Percentiles rank a stretch among this genome's conserved stretches.
phyloP scores from a whole-genome alignment of 129 eudicot genomes.

The Pittosporum tobira region DNA sequence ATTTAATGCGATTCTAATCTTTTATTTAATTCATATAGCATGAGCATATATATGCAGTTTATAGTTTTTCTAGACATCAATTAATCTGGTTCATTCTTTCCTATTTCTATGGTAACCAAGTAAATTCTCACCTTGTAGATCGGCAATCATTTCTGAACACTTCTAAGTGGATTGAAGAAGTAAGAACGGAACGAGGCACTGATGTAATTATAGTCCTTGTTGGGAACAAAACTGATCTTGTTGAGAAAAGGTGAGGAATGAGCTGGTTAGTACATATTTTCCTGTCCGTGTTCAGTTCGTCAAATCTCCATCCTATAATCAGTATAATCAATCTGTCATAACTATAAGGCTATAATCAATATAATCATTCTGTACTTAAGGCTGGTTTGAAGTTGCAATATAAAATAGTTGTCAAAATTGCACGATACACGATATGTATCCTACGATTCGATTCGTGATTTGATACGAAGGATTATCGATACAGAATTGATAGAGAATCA shows the following conservation, averaged over 20 bases:
- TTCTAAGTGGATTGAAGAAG: slow-evolving; percentile 86
- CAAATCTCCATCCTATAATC: too few species aligned
- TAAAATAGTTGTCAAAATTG: too few species aligned
- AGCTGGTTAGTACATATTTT: not conserved
- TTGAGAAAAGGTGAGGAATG: slow-evolving; percentile 69
- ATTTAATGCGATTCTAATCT: not conserved
- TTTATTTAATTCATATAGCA: not conserved
- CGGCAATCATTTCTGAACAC: slow-evolving; percentile 83
- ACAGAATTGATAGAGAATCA: too few species aligned
- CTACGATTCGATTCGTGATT: too few species aligned
- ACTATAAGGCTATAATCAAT: too few species aligned
- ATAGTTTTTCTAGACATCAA: not conserved
- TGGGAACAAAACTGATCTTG: slow-evolving; percentile 93
- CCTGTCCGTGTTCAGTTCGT: too few species aligned
- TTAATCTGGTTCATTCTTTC: not conserved
- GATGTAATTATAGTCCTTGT: slow-evolving; percentile 90
- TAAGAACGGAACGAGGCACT: slow-evolving; percentile 68
- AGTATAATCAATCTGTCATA: too few species aligned
- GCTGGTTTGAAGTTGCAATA: too few species aligned
- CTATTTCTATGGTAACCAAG: not conserved
- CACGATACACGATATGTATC: too few species aligned
- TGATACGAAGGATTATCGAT: too few species aligned
- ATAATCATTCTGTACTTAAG: too few species aligned
- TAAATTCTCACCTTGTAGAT: slow-evolving; percentile 31
- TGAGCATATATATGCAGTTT: not conserved